Conservation (phyloP, 495 filamentous ascomycete genomes). For the Neurospora sp. region DNA sequence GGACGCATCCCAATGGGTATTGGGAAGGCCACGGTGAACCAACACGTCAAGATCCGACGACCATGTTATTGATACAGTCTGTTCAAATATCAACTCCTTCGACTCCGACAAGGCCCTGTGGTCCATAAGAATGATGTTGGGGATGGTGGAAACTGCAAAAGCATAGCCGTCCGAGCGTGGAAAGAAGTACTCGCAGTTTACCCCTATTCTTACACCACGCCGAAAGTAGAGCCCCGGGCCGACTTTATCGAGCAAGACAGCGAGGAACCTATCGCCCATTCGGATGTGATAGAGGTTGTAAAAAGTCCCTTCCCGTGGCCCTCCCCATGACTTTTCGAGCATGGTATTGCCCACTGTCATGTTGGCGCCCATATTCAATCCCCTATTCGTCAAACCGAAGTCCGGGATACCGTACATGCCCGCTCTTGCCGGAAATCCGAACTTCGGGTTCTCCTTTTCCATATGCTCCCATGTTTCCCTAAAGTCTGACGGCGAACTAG, state of each 20-base stretch:
- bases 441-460: no score
- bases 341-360: background rate
- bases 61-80: background rate
- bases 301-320: background rate
- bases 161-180: no score
- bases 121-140: background rate
- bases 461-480: background rate
- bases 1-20: background rate
- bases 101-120: background rate
- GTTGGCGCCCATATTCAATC: background rate
- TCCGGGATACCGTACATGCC: background rate
- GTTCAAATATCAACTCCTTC: accelerated
- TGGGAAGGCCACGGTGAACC: background rate
- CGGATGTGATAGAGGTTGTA: background rate
- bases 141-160: background rate
- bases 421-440: no score
- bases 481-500: background rate
- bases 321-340: no score
- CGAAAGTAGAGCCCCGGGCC: background rate
- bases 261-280: no score
- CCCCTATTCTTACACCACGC: background rate
- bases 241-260: background rate
- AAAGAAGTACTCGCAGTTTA: no score
- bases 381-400: background rate
- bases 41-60: background rate